Evolutionary conservation across 345 rosid species (phyloP), one percentile per base, ranked within the genome.

Genomic region (Eutrema japonicum): DNA sequence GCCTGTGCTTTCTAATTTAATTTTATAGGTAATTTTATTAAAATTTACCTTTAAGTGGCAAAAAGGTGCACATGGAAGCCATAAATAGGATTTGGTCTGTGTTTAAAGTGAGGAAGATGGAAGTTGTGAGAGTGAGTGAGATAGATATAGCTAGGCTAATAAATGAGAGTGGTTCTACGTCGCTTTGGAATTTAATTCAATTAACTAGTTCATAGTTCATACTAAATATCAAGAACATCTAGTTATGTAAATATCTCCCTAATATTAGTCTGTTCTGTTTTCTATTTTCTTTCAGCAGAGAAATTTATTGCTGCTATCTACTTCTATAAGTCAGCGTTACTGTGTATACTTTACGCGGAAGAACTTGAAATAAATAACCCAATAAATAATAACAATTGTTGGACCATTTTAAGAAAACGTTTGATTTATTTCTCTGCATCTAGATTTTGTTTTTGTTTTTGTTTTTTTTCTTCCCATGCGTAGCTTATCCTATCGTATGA

Each of bases 31-130:
- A 40, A 40, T 1, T 57, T 74, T 27, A 55, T 12, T 36, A 12
- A 12, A 9, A 35, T 27, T 61, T 43, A 68, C 73, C 47, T 61
- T 68, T 36, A 36, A 68, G 16, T 61, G 35, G 30, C 6, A 18
- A 45, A 66, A 66, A 60, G 37, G 5, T 52, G 74, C 70, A 76
- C 79, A 76, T 69, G 79, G 79, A 63, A 29, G 66, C 36, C 51
- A 53, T 76, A 62, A 76, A 71, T 64, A 77, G 1, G 71, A 71
- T 40, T 40, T 30, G 80, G 64, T 69, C 35, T 35, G 64, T 35
- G 71, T 47, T 63, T 76, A 53, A 75, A 76, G 79, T 46, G 70
- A 70, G 76, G 76, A 64, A 56, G 76, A 70, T 77, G 76, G 80
- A 77, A 14, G 79, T 76, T 76, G 79, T 76, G 79, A 48, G 55